A percentile compares a stretch with the other conserved stretches of the same genome.
Conservation (phyloP, 2,329 filamentous ascomycete species). For the Trichophyton simii region DNA sequence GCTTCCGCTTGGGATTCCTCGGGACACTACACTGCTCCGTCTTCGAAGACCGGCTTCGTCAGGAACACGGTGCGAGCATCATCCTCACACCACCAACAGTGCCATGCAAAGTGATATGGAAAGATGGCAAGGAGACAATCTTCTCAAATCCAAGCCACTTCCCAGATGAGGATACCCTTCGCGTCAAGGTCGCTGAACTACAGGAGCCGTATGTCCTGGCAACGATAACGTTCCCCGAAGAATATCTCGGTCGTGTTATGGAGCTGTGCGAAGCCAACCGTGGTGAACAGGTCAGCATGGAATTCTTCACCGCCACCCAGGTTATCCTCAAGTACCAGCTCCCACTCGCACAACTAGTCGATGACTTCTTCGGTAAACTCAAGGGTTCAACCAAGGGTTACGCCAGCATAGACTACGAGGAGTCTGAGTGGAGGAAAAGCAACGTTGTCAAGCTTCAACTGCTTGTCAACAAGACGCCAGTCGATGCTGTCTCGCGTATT, state of each 20-base stretch:
- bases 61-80: constrained; percentile 87
- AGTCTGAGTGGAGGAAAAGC: constrained; percentile 71
- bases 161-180: constrained; percentile 54
- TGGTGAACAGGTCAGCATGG: constrained; percentile 73
- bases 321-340: constrained; percentile 90
- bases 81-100: constrained; percentile 96
- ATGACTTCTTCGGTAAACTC: constrained; percentile 93
- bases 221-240: constrained; percentile 82
- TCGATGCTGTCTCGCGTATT: constrained; percentile 87
- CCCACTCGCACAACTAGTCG: constrained; percentile 78
- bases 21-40: constrained; percentile 99
- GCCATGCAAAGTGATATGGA: constrained; percentile 73
- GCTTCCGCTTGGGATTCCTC: constrained; percentile 86
- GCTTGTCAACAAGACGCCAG: constrained; percentile 82
- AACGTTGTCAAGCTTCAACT: constrained; percentile 81
- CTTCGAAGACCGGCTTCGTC: constrained; percentile 85
- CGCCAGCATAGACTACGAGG: constrained; percentile 91
- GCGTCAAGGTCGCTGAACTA: constrained; percentile 46
- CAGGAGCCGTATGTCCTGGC: constrained; percentile 66
- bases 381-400: constrained; percentile 93
- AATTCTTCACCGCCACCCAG: constrained; percentile 83
- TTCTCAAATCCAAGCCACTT: constrained; percentile 82
- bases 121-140: constrained; percentile 62
- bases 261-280: constrained; percentile 86
- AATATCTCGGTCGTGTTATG: constrained; percentile 88